A percentile compares a stretch with the other conserved stretches of the same genome.
Conservation (phyloP, 2,329 filamentous ascomycete species). For the Cordyceps cateniannulata region DNA sequence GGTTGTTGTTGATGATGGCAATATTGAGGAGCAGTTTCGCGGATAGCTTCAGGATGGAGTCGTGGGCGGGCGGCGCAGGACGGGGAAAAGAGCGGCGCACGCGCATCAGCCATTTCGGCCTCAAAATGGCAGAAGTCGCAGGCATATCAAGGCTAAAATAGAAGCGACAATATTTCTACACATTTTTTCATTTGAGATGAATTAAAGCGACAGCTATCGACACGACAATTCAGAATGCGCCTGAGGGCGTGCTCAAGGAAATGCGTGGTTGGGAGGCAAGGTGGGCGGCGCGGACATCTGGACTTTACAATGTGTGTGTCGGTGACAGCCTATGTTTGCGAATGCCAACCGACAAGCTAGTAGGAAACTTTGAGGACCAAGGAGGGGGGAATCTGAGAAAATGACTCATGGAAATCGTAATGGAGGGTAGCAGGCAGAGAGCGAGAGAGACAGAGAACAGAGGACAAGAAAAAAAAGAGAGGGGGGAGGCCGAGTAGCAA, state of each 20-base stretch:
- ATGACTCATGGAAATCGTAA: conserved; percentile 26
- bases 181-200: background rate
- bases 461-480: conserved; percentile 18
- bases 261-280: conserved; percentile 2
- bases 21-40: conserved; percentile 7
- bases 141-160: conserved; percentile 13
- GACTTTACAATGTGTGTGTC: background rate
- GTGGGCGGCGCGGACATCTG: conserved; percentile 4
- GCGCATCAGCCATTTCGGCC: background rate
- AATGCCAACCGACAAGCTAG: conserved; percentile 11
- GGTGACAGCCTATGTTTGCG: background rate
- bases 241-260: conserved; percentile 20
- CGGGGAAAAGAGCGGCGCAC: background rate
- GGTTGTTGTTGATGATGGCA: conserved; percentile 6
- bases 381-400: conserved; percentile 17
- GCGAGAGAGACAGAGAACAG: conserved; percentile 11
- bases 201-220: conserved; percentile 6
- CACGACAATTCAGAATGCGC: conserved; percentile 27
- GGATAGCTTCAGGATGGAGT: conserved; percentile 15
- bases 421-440: conserved; percentile 19
- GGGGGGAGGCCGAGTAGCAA: conserved; percentile 15
- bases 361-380: conserved; percentile 20
- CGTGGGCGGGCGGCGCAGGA: background rate
- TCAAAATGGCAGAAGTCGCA: background rate
- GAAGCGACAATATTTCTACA: background rate